Evolutionary conservation across 345 rosid genomes (phyloP), one percentile per base, ranked within the genome.

Genomic region (Jatropha curcas): DNA sequence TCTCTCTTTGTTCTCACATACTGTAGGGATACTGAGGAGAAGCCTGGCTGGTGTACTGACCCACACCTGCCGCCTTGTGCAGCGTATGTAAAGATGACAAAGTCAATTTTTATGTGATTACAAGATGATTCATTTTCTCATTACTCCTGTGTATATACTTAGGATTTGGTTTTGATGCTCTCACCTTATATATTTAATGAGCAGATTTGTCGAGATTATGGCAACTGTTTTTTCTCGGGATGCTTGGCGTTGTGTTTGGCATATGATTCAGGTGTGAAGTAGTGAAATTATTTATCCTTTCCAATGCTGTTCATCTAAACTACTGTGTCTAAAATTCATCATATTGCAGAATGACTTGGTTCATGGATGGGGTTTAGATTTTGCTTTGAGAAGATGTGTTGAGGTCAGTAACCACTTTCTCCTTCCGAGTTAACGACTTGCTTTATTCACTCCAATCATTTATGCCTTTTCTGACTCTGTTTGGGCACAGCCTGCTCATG

Each of bases 171-270:
- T 48, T 10, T 5, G 7, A 1, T 59, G 33, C 14, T 76, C 48
- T 60, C 37, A n/a, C 4, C 14, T 11, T 17, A 35, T 64, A 46
- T 64, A 39, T 27, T 50, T 43, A 17, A 76, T 56, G 70, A 24
- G 28, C 89, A 95, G 99, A 70, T 95, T 95, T 63, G 99, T 95
- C 0, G 98, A 95, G 87, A 92, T 95, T 73, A 95, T 95, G 99
- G 98, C 99, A 71, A 86, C 98, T 7, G 97, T 95, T 60, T 95
- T 95, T 80, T 92, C 98, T 73, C 92, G 87, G 39, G 82, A 86
- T 48, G 98, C 98, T 55, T 95, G 99, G 98, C 94, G 93, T 4
- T 92, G 99, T 77, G 96, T 88, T 66, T 95, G 99, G 98, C 78
- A 92, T 76, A 88, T 95, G 99, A 84, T 95, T 86, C 98, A 92